Conservation (phyloP, 257 asterid genomes). For the Petrea volubilis region DNA sequence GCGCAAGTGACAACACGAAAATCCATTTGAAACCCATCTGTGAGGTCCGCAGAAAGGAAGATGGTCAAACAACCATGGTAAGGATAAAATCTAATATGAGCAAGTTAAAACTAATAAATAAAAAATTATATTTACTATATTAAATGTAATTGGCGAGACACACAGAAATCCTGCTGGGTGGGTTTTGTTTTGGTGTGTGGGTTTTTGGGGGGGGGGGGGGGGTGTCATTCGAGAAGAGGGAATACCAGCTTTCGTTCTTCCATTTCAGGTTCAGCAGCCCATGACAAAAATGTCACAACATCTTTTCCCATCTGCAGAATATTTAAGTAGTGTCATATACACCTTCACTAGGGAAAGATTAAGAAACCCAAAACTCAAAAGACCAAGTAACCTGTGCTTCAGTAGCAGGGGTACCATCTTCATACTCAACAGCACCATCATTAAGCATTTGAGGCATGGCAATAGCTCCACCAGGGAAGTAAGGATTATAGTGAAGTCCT, state of each 20-base stretch:
- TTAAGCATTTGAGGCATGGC: conserved; percentile 86
- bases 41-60: background rate
- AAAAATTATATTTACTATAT: background rate
- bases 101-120: background rate
- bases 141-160: too few species aligned
- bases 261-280: conserved; percentile 92
- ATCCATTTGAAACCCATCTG: conserved; percentile 88
- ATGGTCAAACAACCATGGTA: background rate
- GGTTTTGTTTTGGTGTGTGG: too few species aligned
- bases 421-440: conserved; percentile 82
- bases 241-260: conserved; percentile 78
- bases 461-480: conserved; percentile 84
- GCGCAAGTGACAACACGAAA: conserved; percentile 63
- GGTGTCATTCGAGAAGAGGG: background rate
- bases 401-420: conserved; percentile 78
- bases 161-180: too few species aligned
- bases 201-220: too few species aligned
- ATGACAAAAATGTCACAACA: conserved; percentile 63
- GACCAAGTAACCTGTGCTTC: conserved; percentile 58
- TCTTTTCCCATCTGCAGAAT: conserved; percentile 69
- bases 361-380: background rate
- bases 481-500: conserved; percentile 73
- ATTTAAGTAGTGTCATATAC: background rate
- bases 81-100: background rate
- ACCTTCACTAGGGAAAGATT: background rate